A percentile compares a stretch with the other conserved stretches of the same genome.
Evolutionary conservation across 2,329 filamentous ascomycete species (phyloP).

Genomic region (Epichloe scottii): DNA sequence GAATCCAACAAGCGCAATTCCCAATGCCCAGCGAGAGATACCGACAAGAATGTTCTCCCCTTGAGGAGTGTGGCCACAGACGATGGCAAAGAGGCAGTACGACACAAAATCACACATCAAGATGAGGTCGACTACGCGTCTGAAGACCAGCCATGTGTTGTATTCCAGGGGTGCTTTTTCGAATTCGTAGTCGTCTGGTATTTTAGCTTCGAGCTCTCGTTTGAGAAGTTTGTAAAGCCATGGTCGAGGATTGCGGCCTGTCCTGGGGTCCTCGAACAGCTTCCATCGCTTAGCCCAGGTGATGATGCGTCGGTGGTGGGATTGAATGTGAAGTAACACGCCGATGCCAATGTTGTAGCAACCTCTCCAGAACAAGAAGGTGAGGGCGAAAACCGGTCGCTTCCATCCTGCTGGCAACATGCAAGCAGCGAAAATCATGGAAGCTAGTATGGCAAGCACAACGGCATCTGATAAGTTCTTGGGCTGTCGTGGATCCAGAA

Average conservation of each 20-base stretch:
- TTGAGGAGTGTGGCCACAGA: constrained; percentile 64
- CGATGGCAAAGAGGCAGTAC: constrained; percentile 89
- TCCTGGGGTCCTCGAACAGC: constrained; percentile 72
- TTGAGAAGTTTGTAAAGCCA: constrained; percentile 76
- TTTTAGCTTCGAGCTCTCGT: constrained; percentile 85
- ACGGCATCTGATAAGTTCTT: constrained; percentile 84
- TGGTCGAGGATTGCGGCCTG: constrained; percentile 72
- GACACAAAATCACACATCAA: constrained; percentile 98
- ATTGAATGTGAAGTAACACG: constrained; percentile 77
- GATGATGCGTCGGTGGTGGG: constrained; percentile 73
- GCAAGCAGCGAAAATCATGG: constrained; percentile 64
- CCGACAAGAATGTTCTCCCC: constrained; percentile 61
- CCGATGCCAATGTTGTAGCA: constrained; percentile 93
- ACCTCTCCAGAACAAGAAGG: constrained; percentile 87
- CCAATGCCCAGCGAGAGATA: constrained; percentile 62
- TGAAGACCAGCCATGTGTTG: constrained; percentile 97
- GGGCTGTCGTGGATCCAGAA: constrained; percentile 85
- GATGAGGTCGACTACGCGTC: constrained; percentile 89
- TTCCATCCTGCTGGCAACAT: constrained; percentile 56
- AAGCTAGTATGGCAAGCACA: constrained; percentile 65
- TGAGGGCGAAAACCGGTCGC: constrained; percentile 63
- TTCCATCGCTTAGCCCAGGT: constrained; percentile 76
- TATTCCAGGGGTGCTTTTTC: constrained; percentile 91
- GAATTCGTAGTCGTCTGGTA: constrained; percentile 85
- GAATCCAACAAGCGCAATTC: constrained; percentile 72